A percentile compares a stretch with the other conserved stretches of the same genome.
phyloP scores from a whole-genome alignment of 148 eudicot genomes.

The Vaccinium corymbosum region DNA sequence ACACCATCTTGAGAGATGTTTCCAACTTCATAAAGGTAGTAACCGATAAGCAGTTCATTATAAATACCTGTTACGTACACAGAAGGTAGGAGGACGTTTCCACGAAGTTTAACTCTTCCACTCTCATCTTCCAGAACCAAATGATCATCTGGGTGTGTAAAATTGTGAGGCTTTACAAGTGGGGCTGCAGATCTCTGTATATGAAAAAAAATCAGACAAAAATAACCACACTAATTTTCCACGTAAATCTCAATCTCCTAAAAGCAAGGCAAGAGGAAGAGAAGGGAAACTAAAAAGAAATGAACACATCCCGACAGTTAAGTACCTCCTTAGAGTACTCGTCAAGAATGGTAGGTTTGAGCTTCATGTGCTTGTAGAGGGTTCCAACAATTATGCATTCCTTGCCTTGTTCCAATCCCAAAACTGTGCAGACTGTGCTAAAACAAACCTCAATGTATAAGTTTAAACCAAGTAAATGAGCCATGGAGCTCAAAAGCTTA shows the following conservation, averaged over 20 bases:
- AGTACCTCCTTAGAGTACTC: slow-evolving; percentile 93
- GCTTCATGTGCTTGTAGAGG: slow-evolving; percentile 93
- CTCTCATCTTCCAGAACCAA: slow-evolving; percentile 91
- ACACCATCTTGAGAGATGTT: slow-evolving; percentile 8
- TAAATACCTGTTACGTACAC: slow-evolving; percentile 81
- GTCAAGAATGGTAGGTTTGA: slow-evolving; percentile 82
- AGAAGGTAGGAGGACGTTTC: slow-evolving; percentile 61
- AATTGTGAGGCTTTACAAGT: slow-evolving; percentile 81
- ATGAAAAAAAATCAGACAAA: slow-evolving; percentile 9
- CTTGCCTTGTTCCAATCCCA: slow-evolving; percentile 78
- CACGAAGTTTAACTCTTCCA: slow-evolving; percentile 87
- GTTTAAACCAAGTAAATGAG: neutral
- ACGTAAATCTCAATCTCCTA: neutral
- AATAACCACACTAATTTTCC: neutral
- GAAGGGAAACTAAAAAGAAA: neutral
- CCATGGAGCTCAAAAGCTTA: slow-evolving; percentile 19
- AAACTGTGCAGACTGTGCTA: slow-evolving; percentile 68
- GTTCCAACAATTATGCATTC: slow-evolving; percentile 92
- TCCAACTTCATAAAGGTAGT: neutral
- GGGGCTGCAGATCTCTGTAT: slow-evolving; percentile 67
- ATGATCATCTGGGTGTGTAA: slow-evolving; percentile 72
- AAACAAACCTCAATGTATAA: neutral
- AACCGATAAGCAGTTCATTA: slow-evolving; percentile 8
- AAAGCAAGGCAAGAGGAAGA: neutral
- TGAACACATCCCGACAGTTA: neutral